Conservation (phyloP, 441 rosid genomes). For the Dalechampia spathulata region DNA sequence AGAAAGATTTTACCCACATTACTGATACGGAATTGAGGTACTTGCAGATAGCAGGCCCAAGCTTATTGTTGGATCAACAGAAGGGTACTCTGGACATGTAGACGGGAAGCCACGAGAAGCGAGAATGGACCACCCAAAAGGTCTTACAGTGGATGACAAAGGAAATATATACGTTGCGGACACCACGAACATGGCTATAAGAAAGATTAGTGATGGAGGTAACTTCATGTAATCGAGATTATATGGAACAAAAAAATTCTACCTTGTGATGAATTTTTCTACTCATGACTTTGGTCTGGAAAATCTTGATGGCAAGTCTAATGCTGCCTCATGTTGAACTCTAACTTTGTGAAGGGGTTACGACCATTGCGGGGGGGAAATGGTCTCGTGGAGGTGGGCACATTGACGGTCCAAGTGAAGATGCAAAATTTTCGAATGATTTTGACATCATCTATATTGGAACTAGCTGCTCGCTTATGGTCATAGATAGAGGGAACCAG, state of each 20-base stretch:
- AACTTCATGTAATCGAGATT: slow-evolving; percentile 6
- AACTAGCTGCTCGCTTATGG: slow-evolving; percentile 76
- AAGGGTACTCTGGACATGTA: slow-evolving; percentile 80
- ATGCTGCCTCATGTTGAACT: background rate
- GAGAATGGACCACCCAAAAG: slow-evolving; percentile 79
- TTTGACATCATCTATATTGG: slow-evolving; percentile 65
- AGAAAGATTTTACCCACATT: background rate
- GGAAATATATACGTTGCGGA: slow-evolving; percentile 94
- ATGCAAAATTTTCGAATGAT: slow-evolving; percentile 81
- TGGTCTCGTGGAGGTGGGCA: slow-evolving; percentile 67
- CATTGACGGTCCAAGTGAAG: slow-evolving; percentile 90
- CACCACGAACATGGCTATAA: slow-evolving; percentile 80
- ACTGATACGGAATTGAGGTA: slow-evolving; percentile 12
- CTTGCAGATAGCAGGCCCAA: slow-evolving; percentile 79
- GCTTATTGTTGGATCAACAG: slow-evolving; percentile 73
- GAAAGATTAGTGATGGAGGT: slow-evolving; percentile 89
- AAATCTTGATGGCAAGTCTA: background rate
- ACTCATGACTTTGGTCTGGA: background rate
- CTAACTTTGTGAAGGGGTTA: slow-evolving; percentile 44
- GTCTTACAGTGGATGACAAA: slow-evolving; percentile 61
- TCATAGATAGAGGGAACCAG: slow-evolving; percentile 83
- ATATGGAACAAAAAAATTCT: background rate
- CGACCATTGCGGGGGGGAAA: slow-evolving; percentile 87
- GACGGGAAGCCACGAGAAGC: slow-evolving; percentile 79
- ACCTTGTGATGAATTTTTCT: too few species aligned